These are phyloP conservation scores for Russula abietina DNA, from an alignment of 768 basidiomycete species.

Conservation along the genomic window DNA sequence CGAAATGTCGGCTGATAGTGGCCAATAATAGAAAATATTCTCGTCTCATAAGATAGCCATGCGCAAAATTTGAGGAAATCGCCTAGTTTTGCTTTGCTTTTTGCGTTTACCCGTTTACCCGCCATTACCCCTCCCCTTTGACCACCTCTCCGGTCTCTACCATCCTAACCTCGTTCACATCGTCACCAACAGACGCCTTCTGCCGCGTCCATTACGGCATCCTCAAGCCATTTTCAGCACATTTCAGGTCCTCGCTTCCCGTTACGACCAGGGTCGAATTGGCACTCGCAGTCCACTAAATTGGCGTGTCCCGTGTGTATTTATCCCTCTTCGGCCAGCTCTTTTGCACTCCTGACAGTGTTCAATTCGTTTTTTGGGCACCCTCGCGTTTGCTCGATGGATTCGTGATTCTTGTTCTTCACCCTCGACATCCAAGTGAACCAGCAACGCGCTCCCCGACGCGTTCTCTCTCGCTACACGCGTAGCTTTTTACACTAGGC, in stretches of 20 bases:
- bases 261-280: background rate
- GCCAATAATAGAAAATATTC: background rate
- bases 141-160: no score
- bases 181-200: background rate
- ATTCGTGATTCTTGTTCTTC: background rate
- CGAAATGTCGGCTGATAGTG: constrained; percentile 10
- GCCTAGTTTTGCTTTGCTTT: background rate
- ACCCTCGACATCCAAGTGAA: background rate
- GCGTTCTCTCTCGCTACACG: background rate
- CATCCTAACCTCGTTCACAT: background rate
- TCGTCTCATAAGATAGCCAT: background rate
- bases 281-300: background rate
- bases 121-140: no score
- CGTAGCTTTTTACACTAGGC: background rate
- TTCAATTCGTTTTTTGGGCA: background rate
- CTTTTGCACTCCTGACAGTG: constrained; percentile 1
- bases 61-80: background rate
- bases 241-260: constrained; percentile 2
- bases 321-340: background rate
- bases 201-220: background rate
- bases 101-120: background rate
- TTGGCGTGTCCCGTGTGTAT: constrained; percentile 2
- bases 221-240: background rate
- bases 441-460: background rate
- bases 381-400: constrained; percentile 1